These are phyloP conservation scores for Candida multigemmis DNA, from an alignment of 805 yeast genomes.

Conservation along the genomic window DNA sequence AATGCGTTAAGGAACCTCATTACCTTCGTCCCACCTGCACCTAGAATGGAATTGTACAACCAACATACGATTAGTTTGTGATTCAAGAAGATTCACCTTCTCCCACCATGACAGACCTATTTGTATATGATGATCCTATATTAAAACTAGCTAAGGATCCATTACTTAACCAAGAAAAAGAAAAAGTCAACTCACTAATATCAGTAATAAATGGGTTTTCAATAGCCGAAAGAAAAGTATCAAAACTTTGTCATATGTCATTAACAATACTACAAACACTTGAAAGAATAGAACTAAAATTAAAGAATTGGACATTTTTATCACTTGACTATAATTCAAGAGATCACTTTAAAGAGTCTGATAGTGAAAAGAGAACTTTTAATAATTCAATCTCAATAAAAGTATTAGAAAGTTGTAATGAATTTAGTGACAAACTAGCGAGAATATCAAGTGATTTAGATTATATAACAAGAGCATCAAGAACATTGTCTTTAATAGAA, in stretches of 20 bases:
- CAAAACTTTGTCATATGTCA: constrained; percentile 38
- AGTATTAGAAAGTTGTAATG: constrained; percentile 43
- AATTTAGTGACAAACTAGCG: constrained; percentile 31
- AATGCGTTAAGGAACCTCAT: too few relatives aligned
- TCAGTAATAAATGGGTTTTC: constrained; percentile 35
- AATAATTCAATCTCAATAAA: constrained; percentile 46
- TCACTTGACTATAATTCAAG: constrained; percentile 41
- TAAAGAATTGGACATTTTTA: constrained; percentile 48
- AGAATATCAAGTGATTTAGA: constrained; percentile 38
- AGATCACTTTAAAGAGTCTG: constrained; percentile 19
- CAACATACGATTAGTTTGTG: too few relatives aligned
- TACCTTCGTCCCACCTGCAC: too few relatives aligned
- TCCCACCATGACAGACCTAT: constrained; percentile 10
- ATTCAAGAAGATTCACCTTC: too few relatives aligned
- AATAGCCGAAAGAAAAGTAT: constrained; percentile 31
- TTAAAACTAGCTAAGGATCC: constrained; percentile 40
- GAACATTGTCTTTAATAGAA: constrained; percentile 33
- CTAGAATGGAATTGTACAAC: too few relatives aligned
- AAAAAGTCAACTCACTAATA: constrained; percentile 29
- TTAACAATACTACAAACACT: constrained; percentile 40
- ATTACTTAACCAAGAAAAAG: constrained; percentile 32
- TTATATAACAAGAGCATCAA: constrained; percentile 34
- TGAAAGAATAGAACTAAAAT: constrained; percentile 37
- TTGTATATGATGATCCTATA: constrained; percentile 40
- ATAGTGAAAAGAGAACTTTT: constrained; percentile 19